A percentile compares a stretch with the other conserved stretches of the same genome.
Evolutionary conservation across 2,329 filamentous ascomycete species (phyloP).

Genomic region (Fusarium chlamydosporum): DNA sequence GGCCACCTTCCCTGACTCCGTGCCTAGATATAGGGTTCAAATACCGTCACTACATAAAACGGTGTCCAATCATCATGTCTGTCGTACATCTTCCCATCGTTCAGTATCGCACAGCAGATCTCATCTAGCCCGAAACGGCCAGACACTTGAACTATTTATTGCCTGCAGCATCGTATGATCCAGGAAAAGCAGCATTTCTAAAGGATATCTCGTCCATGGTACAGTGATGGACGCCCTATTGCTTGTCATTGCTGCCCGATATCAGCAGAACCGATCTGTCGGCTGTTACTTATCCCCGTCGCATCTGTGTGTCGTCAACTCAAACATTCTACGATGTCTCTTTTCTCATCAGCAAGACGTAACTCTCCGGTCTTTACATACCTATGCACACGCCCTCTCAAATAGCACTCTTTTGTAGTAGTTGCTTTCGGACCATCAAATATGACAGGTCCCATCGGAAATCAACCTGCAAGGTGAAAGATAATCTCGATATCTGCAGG

Average conservation of each 20-base stretch:
- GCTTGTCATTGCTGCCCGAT: background rate
- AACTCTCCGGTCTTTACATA: background rate
- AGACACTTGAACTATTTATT: background rate
- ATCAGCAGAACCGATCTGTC: background rate
- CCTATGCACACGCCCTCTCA: background rate
- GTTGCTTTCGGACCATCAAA: background rate
- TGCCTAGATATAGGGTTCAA: conserved; percentile 10
- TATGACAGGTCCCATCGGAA: conserved; percentile 9
- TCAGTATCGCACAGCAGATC: background rate
- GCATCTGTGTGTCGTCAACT: background rate
- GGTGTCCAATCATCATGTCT: conserved; percentile 3
- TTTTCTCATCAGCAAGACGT: background rate
- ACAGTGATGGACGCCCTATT: background rate
- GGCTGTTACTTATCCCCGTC: background rate
- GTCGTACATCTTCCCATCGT: background rate
- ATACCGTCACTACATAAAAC: conserved; percentile 1
- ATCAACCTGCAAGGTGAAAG: background rate
- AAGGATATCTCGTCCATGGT: background rate
- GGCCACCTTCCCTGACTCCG: background rate
- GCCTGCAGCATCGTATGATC: conserved; percentile 8
- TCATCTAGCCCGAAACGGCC: background rate
- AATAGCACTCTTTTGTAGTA: background rate
- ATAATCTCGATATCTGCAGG: conserved; percentile 14
- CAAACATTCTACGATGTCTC: background rate
- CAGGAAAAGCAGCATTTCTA: background rate